A percentile compares a stretch with the other conserved stretches of the same genome.
Evolutionary conservation across 495 filamentous ascomycete species (phyloP).

Genomic region (Xylaria flabelliformis): DNA sequence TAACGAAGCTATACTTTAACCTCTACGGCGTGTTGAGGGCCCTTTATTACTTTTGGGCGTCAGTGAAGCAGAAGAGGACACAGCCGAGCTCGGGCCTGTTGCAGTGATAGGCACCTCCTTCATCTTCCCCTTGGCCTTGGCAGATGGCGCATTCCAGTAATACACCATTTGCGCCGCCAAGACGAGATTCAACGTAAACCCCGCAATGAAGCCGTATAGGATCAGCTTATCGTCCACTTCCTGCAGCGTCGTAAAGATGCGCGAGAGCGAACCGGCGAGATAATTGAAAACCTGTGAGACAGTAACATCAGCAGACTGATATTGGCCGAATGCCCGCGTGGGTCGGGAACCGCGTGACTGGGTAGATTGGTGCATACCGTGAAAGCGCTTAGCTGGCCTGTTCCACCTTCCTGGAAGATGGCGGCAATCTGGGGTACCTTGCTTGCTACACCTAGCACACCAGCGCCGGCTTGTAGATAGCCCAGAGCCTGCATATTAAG

Average conservation of each 20-base stretch:
- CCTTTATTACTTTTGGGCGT: conserved; percentile 58
- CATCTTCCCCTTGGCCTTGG: conserved; percentile 57
- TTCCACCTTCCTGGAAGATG: conserved; percentile 82
- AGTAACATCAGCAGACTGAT: conserved; percentile 27
- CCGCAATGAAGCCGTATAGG: conserved; percentile 89
- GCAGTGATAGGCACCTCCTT: conserved; percentile 42
- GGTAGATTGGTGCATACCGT: conserved; percentile 66
- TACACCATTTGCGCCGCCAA: conserved; percentile 91
- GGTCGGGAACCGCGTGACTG: neutral
- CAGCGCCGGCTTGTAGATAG: conserved; percentile 84
- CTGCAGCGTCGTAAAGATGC: conserved; percentile 96
- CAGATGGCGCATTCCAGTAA: conserved; percentile 86
- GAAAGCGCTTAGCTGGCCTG: conserved; percentile 94
- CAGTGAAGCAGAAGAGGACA: conserved; percentile 38
- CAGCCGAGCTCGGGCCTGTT: conserved; percentile 32
- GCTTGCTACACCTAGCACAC: conserved; percentile 79
- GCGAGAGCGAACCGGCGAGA: conserved; percentile 84
- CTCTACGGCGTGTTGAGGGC: conserved; percentile 61
- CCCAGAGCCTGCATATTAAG: conserved; percentile 71
- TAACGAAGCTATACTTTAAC: conserved; percentile 37
- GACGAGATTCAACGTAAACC: conserved; percentile 84
- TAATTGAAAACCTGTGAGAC: conserved; percentile 90
- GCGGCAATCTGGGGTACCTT: conserved; percentile 91
- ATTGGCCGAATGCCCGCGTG: neutral
- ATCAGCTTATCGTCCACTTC: conserved; percentile 96